Base-by-base conservation (phyloP, 768 basidiomycete genomes). In the Boletus fagicola region DNA sequence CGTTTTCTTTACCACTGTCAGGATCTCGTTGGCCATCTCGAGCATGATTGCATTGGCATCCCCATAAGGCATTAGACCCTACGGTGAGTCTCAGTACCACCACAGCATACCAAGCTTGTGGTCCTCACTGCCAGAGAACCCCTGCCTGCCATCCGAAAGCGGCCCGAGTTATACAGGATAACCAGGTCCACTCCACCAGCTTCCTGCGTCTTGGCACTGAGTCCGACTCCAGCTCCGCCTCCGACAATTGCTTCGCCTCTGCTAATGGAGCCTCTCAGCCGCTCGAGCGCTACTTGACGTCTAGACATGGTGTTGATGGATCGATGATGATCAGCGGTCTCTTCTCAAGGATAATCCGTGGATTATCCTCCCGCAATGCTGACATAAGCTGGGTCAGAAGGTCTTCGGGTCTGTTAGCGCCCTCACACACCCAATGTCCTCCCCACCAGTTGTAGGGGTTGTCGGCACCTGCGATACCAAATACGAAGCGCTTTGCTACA, bases 161-260 rank as follows among this genome's bases (percentile, higher is more conserved):
- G 67, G 9, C 71, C 69, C 24, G 69, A 71, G 33, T 63, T 72
- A 48, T 71, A 72, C 28, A 72, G 49, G 67, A 70, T 68, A 36
- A 72, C 33, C 43, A 71, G 51, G 49, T 71, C 68, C 11, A 60
- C 59, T 30, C 71, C 57, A 0, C 69, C 64, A 20, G 62, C 60
- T 52, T 71, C 70, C 3, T 72, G 67, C 39, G 53, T 55, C 56
- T 68, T 68, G 15, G 71, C 64, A 40, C 62, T 67, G 15, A 72
- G 51, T 38, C 69, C 69, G 24, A 66, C 51, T 18, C 69, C 67
- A 20, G 66, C 59, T 8, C 68, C 71, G 16, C 68, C 69, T 18
- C 66, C 62, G 3, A 68, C 54, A 36, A 72, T 72, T 4, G 60
- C 66, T 7, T 61, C 38, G 18, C 62, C 70, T 45, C 44, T 44